Base-by-base conservation (phyloP, 176 grass and related monocot species). In the Zizania latifolia region DNA sequence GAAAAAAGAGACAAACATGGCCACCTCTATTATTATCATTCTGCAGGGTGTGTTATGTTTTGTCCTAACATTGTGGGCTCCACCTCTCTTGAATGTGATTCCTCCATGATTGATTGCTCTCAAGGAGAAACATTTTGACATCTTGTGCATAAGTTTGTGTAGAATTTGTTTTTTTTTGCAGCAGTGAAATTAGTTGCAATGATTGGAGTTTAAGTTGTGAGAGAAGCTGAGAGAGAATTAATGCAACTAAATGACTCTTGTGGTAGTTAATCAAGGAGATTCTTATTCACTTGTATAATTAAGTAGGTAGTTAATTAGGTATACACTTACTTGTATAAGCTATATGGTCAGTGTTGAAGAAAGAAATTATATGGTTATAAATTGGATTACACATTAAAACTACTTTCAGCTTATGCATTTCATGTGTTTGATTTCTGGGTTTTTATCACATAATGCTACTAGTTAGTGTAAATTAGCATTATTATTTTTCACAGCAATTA, bases 21-120 rank as follows among this genome's bases (percentile, higher is more conserved):
- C n/a, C 61, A 78, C 67, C 68, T 78, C 85, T 68, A 78, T 83
- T 83, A 78, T 53, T n/a, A n/a, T n/a, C n/a, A n/a, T n/a, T n/a
- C n/a, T n/a, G n/a, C n/a, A 73, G 74, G 30, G 68, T 50, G n/a
- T n/a, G 26, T 74, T 68, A 72, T 73, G 74, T 83, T 67, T 78
- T 31, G 72, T 19, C 85, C 74, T 78, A 73, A 78, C 79, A 74
- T 34, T 58, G 51, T 68, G 80, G 80, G 67, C 19, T 21, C 85
- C 74, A 78, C 74, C 58, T 50, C 58, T 23, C 58, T 72, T 82
- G 79, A 87, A 72, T 82, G 73, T 67, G 73, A 58, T 69, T 58
- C 68, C 59, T 78, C 59, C 74, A 78, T 83, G 80, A 87, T n/a
- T n/a, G n/a, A n/a, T 83, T 73, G 79, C 45, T 19, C 24, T 3